Evolutionary conservation across 371 early-diverging fungal species (phyloP).

Genomic region (Mucor racemosus): DNA sequence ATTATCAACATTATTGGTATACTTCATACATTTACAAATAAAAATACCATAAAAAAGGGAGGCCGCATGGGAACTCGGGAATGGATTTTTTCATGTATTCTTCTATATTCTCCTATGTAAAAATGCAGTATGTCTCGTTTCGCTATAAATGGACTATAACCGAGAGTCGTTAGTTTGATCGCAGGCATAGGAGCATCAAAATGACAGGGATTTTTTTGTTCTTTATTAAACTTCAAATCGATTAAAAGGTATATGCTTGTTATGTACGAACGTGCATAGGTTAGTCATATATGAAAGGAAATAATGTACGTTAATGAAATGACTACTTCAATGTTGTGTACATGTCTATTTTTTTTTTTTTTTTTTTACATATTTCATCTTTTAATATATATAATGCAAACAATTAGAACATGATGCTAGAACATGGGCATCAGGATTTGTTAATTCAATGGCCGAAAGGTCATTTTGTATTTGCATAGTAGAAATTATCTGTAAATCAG

Average conservation of each 20-base stretch:
- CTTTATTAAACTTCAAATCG: not conserved
- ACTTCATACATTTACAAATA: not conserved
- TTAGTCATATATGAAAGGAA: not conserved
- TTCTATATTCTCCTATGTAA: constrained; percentile 3
- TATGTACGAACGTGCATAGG: not conserved
- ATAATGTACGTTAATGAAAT: not conserved
- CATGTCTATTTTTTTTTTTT: too few relatives aligned
- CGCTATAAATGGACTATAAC: constrained; percentile 4
- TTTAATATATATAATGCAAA: not conserved
- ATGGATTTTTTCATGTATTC: not conserved
- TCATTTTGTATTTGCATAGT: too few relatives aligned
- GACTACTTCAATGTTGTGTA: not conserved
- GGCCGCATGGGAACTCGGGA: constrained; percentile 3
- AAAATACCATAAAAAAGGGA: not conserved
- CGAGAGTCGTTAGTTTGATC: not conserved
- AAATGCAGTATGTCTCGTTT: not conserved
- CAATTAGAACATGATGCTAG: not conserved
- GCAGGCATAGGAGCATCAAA: constrained; percentile 4
- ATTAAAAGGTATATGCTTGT: not conserved
- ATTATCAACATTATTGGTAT: not conserved
- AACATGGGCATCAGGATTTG: not conserved
- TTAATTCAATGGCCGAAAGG: too few relatives aligned
- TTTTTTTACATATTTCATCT: too few relatives aligned
- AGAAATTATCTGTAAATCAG: too few relatives aligned
- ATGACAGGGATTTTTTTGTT: not conserved